Conservation (phyloP, 2,329 filamentous ascomycete species). For the Fusarium subtropicale region DNA sequence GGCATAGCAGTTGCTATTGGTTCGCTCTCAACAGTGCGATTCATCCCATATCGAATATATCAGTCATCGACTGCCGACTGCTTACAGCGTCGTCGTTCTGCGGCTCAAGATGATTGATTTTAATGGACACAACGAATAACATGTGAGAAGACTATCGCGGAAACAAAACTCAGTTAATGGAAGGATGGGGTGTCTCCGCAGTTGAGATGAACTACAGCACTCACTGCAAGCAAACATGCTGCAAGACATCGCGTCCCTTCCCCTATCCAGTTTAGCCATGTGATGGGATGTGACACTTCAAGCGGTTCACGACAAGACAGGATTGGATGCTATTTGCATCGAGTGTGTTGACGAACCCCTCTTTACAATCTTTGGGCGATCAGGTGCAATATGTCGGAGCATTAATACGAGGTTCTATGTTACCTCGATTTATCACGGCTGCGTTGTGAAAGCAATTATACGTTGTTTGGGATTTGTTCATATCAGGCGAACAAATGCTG, state of each 20-base stretch:
- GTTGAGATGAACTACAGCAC: neutral
- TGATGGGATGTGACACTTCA: constrained; percentile 39
- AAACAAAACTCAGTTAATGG: constrained; percentile 1
- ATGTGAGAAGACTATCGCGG: constrained; percentile 9
- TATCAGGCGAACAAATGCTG: neutral
- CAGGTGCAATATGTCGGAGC: constrained; percentile 14
- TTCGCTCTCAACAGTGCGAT: constrained; percentile 8
- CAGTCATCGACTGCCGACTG: constrained; percentile 3
- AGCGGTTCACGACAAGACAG: constrained; percentile 27
- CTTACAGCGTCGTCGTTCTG: neutral
- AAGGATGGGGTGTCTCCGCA: constrained; percentile 25
- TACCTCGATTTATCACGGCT: constrained; percentile 11
- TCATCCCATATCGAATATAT: neutral
- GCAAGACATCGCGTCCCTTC: constrained; percentile 32
- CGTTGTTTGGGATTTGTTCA: neutral
- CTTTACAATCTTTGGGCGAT: constrained; percentile 5
- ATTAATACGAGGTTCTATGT: constrained; percentile 16
- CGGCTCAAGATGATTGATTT: neutral
- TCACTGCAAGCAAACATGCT: constrained; percentile 17
- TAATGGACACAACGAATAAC: neutral
- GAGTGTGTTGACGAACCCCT: constrained; percentile 29
- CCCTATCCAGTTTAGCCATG: constrained; percentile 40
- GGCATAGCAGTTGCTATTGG: constrained; percentile 12
- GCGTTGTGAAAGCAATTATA: neutral
- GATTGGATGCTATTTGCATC: constrained; percentile 23